Evolutionary conservation across 2,329 filamentous ascomycete species (phyloP), one percentile per base, ranked within the genome.

Genomic region (Malbranchea cinnamomea): DNA sequence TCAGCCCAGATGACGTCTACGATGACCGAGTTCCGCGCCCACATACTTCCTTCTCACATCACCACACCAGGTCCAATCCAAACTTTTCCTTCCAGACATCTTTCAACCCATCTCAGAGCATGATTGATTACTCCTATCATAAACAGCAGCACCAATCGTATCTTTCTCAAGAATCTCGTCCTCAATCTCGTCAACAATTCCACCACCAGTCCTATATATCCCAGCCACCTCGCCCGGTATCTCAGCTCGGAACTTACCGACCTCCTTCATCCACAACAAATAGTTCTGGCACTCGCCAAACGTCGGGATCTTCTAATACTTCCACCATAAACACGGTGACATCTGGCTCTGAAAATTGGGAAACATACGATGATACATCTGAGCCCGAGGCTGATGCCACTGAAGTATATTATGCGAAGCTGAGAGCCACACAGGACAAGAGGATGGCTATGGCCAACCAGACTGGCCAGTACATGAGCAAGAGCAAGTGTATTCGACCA

Each of bases 321-420:
- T 85, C 81, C 2, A 60, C 60, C 2, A 57, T 62, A 13, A 60
- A 59, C n/a, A 82, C 78, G 1, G 26, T 66, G 13, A 66, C 79
- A 15, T 83, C 80, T 4, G 82, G 81, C 1, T 92, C 82, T 3
- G 87, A 95, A 56, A 95, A 95, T 52, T 95, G 87, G 87, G 87
- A 95, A 56, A 93, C 85, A 6, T 95, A 89, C 45, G 85, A 89
- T 43, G 82, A 92, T 50, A 73, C 68, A 41, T 83, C 78, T 0
- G 79, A 83, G 44, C 65, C 67, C 0, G 80, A 87, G 48, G 61
- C 63, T 14, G 84, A 93, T 49, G 70, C 69, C 0, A 75, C 74
- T 3, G 81, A 89, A 37, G 67, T 72, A 6, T 91, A 92, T 53
- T 82, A 82, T 47, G 78, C 80, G 40, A 83, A 81, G 53, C 60